Evolutionary conservation across 352 stramenopile species (phyloP), one percentile per base, ranked within the genome.

Genomic region (Globisporangium takayamanum): DNA sequence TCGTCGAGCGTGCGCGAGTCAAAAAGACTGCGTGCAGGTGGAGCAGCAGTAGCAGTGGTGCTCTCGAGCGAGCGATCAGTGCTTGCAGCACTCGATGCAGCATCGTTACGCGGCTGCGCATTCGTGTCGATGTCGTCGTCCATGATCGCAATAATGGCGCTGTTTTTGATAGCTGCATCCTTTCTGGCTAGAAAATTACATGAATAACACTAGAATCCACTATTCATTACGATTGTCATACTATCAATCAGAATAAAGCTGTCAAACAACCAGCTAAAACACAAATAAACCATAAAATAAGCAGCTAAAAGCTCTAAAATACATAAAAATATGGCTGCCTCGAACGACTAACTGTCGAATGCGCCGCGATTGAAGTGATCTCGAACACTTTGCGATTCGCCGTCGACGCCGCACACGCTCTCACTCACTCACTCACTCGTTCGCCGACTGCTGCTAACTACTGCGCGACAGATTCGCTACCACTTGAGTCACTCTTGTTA

Each of bases 1-100:
- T 45, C 52, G 2, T 36, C 33, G 10, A 75, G 48, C 41, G 60
- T 80, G 8, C 74, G 72, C 44, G 72, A 81, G 68, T 84, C 74
- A 51, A 81, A 67, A 33, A 78, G 55, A 20, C 72, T 84, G 48
- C 70, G 72, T 0, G 72, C 61, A 26, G 53, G n/a, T 11, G 36
- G 7, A 15, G 28, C 22, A 37, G 3, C 50, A 20, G n/a, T 36
- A 25, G 25, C 3, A 8, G 47, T 18, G 10, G 5, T 36, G 47
- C 22, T 36, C 5, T 25, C 42, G 42, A 22, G 22, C 22, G 22
- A 22, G 22, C 22, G 22, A 22, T 20, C 15, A 1, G 3, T 25
- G 18, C 8, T 5, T 16, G 2, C 42, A 7, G n/a, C 3, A 7
- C 1, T 42, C 4, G 36, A 37, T 4, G n/a, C 50, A 47, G 15